phyloP scores from a whole-genome alignment of 2,329 filamentous ascomycete species.

The Ophiostoma sp. region DNA sequence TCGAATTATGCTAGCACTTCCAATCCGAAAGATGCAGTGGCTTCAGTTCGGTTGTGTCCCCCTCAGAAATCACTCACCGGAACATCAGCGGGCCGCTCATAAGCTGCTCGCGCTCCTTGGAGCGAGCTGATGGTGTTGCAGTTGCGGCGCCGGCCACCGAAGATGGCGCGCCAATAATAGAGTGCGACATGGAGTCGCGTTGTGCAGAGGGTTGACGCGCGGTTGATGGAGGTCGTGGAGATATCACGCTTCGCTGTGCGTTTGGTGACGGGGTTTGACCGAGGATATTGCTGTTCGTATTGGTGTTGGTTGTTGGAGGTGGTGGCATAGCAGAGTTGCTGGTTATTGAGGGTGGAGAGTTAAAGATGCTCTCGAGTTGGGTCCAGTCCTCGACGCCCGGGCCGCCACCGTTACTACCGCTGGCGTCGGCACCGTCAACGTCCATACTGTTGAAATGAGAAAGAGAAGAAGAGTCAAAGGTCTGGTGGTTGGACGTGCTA shows the following conservation, averaged over 20 bases:
- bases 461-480: neutral
- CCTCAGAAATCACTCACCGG: constrained; percentile 9
- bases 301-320: neutral
- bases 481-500: neutral
- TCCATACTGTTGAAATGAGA: constrained; percentile 22
- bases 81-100: constrained; percentile 25
- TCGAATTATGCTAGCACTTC: neutral
- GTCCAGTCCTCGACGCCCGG: constrained; percentile 24
- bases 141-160: neutral
- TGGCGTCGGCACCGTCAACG: constrained; percentile 17
- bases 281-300: neutral
- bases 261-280: neutral
- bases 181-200: neutral
- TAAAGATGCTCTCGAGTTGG: neutral
- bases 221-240: neutral
- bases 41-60: neutral
- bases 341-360: neutral
- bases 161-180: neutral
- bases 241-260: neutral
- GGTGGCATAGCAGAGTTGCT: neutral
- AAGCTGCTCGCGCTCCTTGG: constrained; percentile 24
- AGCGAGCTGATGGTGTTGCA: neutral
- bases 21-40: neutral
- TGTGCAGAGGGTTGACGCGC: neutral
- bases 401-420: neutral